Evolutionary conservation across 768 basidiomycete genomes (phyloP), one percentile per base, ranked within the genome.

Genomic region (Trametes cingulata): DNA sequence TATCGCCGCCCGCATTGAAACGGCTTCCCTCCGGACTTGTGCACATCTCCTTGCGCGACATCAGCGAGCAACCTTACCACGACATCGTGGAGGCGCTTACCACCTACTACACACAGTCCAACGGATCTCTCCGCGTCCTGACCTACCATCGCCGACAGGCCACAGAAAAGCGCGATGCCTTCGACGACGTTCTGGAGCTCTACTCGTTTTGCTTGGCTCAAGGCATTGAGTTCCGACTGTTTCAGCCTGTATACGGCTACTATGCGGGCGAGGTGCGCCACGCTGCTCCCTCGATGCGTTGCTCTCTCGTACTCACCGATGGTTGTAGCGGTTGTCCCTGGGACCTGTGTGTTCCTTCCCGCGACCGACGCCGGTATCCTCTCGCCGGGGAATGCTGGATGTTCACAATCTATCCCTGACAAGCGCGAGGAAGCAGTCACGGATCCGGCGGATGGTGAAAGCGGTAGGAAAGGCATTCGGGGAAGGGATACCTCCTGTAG

Each of bases 181-280:
- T 49, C 1, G 10, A 15, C 0, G 56, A 49, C 37, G 56, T 39
- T n/a, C 37, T 33, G 7, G 20, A 25, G 41, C 29, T 57, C 13
- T 50, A 41, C 40, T 27, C 39, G 14, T 50, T 57, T 27, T 57
- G 56, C 39, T 15, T 9, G 13, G 24, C 37, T 17, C 47, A 29
- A 5, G 15, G 27, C 12, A 40, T 57, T 24, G 19, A 36, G 40
- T 57, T 50, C 20, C 36, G 47, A 1, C 39, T 49, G n/a, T 50
- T 57, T 37, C 24, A 41, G 6, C 56, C 56, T 8, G 47, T 47
- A 1, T 57, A 49, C 17, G 56, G 56, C 1, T 17, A 41, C 29
- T 57, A 56, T 19, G 47, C 56, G 6, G 47, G 56, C 19, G 56
- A 57, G 48, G 56, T 57, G 37, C n/a, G n/a, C n/a, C n/a, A n/a